Percentiles rank a stretch among this genome's conserved stretches.
Conservation (phyloP, 2,329 filamentous ascomycete species). For the Fusarium tjaetaba region DNA sequence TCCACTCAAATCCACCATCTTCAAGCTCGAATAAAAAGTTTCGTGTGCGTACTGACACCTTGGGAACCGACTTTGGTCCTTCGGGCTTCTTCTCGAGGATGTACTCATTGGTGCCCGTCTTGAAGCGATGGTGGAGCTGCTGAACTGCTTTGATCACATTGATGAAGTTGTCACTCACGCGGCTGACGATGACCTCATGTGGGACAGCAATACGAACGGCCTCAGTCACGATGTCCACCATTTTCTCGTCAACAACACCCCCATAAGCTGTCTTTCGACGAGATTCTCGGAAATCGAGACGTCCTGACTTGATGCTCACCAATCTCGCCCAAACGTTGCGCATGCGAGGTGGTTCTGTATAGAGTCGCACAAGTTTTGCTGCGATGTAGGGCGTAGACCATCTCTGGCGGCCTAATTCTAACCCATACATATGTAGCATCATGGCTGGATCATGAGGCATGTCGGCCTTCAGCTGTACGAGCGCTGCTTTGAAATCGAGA, state of each 20-base stretch:
- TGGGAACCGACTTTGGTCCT: slow-evolving; percentile 85
- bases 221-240: slow-evolving; percentile 85
- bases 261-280: slow-evolving; percentile 72
- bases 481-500: slow-evolving; percentile 81
- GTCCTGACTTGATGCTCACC: slow-evolving; percentile 81
- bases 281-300: slow-evolving; percentile 82
- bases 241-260: slow-evolving; percentile 75
- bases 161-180: slow-evolving; percentile 91
- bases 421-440: slow-evolving; percentile 86
- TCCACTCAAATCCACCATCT: slow-evolving; percentile 97
- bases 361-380: slow-evolving; percentile 82
- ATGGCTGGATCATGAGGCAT: slow-evolving; percentile 90
- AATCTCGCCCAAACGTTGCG: slow-evolving; percentile 86
- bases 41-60: slow-evolving; percentile 82
- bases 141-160: slow-evolving; percentile 88
- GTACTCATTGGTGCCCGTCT: slow-evolving; percentile 87
- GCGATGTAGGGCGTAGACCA: slow-evolving; percentile 87
- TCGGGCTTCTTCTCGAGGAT: slow-evolving; percentile 87
- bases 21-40: slow-evolving; percentile 91
- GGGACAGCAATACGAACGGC: slow-evolving; percentile 89
- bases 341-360: slow-evolving; percentile 87
- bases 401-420: slow-evolving; percentile 85
- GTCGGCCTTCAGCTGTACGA: slow-evolving; percentile 88
- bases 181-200: slow-evolving; percentile 88
- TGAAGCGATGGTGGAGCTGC: slow-evolving; percentile 93